Percentiles rank a stretch among this genome's conserved stretches.
phyloP scores from a whole-genome alignment of 352 stramenopile genomes.

The Pythium vanterpoolii region DNA sequence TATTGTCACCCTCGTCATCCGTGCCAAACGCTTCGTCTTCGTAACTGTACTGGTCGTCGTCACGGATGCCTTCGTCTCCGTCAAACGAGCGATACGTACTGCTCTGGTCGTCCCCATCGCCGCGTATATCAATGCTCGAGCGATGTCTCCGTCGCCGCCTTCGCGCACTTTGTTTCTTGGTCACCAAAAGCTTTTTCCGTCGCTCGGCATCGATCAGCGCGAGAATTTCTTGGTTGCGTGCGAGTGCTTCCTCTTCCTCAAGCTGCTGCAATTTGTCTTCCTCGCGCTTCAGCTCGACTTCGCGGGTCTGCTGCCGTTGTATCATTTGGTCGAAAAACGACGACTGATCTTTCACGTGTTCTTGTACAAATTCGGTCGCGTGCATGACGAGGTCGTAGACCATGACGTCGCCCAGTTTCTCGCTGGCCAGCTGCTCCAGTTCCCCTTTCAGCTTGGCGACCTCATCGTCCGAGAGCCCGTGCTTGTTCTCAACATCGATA shows the following conservation, averaged over 20 bases:
- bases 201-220: conserved; percentile 77
- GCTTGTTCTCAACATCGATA: conserved; percentile 62
- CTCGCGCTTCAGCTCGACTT: conserved; percentile 57
- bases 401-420: conserved; percentile 73
- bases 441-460: conserved; percentile 47
- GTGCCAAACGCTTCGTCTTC: conserved; percentile 31
- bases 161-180: conserved; percentile 42
- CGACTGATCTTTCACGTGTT: conserved; percentile 79
- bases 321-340: conserved; percentile 90
- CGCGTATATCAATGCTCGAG: conserved; percentile 56
- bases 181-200: conserved; percentile 63
- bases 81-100: conserved; percentile 19
- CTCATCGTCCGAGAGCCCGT: conserved; percentile 71
- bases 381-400: conserved; percentile 83
- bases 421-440: conserved; percentile 51
- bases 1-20: conserved; percentile 12
- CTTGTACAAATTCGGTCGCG: conserved; percentile 77
- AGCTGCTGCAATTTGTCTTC: conserved; percentile 49
- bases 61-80: conserved; percentile 29
- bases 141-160: conserved; percentile 40
- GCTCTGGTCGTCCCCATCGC: conserved; percentile 22
- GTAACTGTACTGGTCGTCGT: conserved; percentile 32
- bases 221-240: conserved; percentile 73
- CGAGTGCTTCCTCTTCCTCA: conserved; percentile 57
- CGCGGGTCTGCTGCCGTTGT: conserved; percentile 65